A percentile compares a stretch with the other conserved stretches of the same genome.
phyloP scores from a whole-genome alignment of 257 asterid genomes.

The Forsythia suspensa region DNA sequence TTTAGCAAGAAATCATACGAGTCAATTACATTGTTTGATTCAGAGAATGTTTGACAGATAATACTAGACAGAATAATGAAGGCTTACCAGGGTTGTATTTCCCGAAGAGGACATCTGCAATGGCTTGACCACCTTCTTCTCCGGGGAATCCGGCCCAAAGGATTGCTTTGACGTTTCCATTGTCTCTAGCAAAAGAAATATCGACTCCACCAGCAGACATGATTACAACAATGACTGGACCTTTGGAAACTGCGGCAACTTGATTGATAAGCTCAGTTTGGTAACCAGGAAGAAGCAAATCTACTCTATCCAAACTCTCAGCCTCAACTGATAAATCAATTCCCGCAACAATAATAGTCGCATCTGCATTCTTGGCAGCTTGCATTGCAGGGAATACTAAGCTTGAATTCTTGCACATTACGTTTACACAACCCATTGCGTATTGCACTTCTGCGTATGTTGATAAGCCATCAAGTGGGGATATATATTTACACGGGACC shows the following conservation, averaged over 20 bases:
- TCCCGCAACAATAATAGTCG: constrained; percentile 35
- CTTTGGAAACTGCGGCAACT: constrained; percentile 36
- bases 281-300: constrained; percentile 42
- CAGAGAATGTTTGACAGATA: too few relatives aligned
- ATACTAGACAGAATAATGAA: background rate
- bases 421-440: constrained; percentile 35
- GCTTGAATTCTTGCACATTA: constrained; percentile 30
- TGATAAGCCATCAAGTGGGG: constrained; percentile 36
- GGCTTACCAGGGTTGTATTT: constrained; percentile 38
- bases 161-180: constrained; percentile 25
- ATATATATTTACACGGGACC: constrained; percentile 36
- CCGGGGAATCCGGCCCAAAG: constrained; percentile 65
- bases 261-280: constrained; percentile 32
- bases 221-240: constrained; percentile 41
- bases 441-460: constrained; percentile 20
- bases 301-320: constrained; percentile 34
- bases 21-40: too few relatives aligned
- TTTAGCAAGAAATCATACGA: background rate
- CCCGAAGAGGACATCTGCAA: constrained; percentile 52
- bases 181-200: constrained; percentile 32
- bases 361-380: constrained; percentile 45
- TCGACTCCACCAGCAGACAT: constrained; percentile 53
- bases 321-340: constrained; percentile 37
- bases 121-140: constrained; percentile 45
- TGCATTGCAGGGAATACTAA: constrained; percentile 30